phyloP scores from a whole-genome alignment of 2,329 filamentous ascomycete species.

The Pseudogymnoascus verrucosus region DNA sequence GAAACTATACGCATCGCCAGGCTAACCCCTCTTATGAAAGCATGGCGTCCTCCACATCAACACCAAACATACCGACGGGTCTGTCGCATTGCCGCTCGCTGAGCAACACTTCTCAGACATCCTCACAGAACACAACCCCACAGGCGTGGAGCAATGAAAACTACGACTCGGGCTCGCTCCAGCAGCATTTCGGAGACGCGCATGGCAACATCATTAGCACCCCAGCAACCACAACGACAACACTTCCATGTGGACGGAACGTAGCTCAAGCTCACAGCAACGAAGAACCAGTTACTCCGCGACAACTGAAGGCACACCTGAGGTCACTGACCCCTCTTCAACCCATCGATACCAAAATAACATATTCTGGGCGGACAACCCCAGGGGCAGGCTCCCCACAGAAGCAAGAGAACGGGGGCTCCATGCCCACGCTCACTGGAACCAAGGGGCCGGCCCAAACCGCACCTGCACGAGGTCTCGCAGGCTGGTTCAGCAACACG shows the following conservation, averaged over 20 bases:
- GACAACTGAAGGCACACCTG: neutral
- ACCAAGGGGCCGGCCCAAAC: neutral
- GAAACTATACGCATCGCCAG: neutral
- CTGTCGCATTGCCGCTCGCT: neutral
- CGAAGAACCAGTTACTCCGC: neutral
- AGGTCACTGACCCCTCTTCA: constrained; percentile 1
- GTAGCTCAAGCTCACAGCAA: neutral
- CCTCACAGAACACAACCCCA: neutral
- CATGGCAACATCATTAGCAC: neutral
- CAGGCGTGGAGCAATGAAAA: neutral
- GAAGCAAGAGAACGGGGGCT: neutral
- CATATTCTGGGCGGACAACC: neutral
- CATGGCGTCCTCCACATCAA: neutral
- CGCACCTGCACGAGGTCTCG: neutral
- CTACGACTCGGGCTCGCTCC: neutral
- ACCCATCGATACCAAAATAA: neutral
- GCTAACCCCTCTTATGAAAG: neutral
- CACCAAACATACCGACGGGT: neutral
- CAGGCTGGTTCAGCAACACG: neutral
- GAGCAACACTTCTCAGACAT: neutral
- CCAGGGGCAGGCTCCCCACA: neutral
- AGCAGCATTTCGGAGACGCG: neutral
- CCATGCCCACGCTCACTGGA: neutral
- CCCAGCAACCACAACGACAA: neutral
- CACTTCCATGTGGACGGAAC: neutral